These are phyloP conservation scores for Knoxia roxburghii DNA, from an alignment of 257 asterid species.

Conservation along the genomic window DNA sequence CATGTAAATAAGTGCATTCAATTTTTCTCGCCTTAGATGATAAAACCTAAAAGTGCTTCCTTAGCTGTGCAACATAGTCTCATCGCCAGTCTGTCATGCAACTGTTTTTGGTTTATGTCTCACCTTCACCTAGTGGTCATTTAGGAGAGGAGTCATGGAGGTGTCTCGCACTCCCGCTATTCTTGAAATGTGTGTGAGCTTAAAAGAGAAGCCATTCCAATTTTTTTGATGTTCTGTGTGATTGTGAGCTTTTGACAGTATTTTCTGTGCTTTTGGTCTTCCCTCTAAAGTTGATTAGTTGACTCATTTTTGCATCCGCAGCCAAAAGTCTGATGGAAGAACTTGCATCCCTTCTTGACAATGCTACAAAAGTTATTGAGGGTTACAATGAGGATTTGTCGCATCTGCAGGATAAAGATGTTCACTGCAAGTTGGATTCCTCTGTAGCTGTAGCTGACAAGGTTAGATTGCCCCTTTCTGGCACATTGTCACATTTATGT, in stretches of 20 bases:
- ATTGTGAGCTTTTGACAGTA: background rate
- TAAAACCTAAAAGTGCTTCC: background rate
- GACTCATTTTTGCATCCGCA: conserved; percentile 25
- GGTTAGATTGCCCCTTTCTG: conserved; percentile 20
- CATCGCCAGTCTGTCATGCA: background rate
- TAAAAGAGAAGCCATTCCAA: background rate
- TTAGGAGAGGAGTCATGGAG: background rate
- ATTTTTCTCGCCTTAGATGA: background rate
- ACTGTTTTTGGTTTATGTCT: background rate
- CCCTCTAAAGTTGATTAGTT: background rate
- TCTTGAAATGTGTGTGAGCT: background rate
- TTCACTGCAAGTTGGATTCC: conserved; percentile 19
- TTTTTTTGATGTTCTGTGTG: background rate
- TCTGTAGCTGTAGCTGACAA: conserved; percentile 19
- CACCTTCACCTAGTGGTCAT: background rate
- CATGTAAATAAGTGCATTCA: too few relatives aligned
- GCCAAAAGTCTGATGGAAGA: conserved; percentile 45
- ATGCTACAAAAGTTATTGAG: conserved; percentile 39
- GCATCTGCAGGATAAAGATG: conserved; percentile 29
- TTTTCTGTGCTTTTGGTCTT: background rate
- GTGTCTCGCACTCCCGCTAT: background rate
- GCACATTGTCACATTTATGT: background rate
- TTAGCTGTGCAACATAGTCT: conserved; percentile 1
- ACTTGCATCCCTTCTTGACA: conserved; percentile 50
- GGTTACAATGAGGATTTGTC: conserved; percentile 20